Evolutionary conservation across 2,329 filamentous ascomycete genomes (phyloP), one percentile per base, ranked within the genome.

Genomic region (Penicillium sclerotiorum): DNA sequence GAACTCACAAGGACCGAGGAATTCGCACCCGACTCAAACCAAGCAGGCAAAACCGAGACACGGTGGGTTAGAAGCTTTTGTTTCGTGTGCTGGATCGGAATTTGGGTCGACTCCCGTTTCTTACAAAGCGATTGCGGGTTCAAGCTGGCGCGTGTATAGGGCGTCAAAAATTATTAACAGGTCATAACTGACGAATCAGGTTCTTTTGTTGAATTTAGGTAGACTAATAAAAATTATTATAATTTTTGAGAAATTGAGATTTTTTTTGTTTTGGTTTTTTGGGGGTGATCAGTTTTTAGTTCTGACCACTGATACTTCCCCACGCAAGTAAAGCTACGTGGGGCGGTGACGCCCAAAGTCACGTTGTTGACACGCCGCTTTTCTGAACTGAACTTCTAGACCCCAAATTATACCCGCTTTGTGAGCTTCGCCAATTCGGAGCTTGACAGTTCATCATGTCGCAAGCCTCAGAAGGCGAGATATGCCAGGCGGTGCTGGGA

Each of bases 401-500:
- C 17, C 17, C 15, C 13, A 28, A 15, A 21, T 3, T n/a, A 37
- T 20, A 7, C 11, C 28, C 18, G 9, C 32, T 32, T 70, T 68
- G 49, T 47, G 25, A 25, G 27, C 15, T 17, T 27, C n/a, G 21
- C 45, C 37, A 33, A 32, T 40, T 20, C 35, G 12, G 12, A 20
- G 33, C 20, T 28, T 12, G 11, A 20, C 11, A 17, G 9, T 18
- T 62, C 51, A 61, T 60, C 53, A 51, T 59, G 70, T n/a, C 33
- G 33, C 76, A 71, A 60, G 68, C 48, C 41, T 57, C 73, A 55
- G 69, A 69, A 56, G 53, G 66, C 22, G 62, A 69, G 42, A 69
- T 86, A 46, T 82, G 81, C 57, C 76, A 81, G 53, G 83, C 84
- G 4, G 73, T 90, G 35, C 81, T 90, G 49, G 75, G 83, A 52